These are phyloP conservation scores for Paramecium caudatum DNA, from an alignment of 73 alveolate genomes.

Conservation along the genomic window DNA sequence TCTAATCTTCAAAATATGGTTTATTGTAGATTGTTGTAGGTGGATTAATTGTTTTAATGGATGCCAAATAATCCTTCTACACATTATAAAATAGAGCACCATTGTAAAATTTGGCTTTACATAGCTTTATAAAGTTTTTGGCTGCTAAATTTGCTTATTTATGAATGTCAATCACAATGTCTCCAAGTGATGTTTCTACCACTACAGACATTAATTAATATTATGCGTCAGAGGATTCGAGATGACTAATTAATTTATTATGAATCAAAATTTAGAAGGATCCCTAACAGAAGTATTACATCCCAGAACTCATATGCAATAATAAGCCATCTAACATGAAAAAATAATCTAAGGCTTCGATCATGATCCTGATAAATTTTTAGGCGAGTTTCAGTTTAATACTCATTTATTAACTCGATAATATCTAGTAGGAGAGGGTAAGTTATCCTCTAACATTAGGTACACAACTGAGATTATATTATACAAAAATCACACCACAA, in stretches of 20 bases:
- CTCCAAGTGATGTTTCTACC: conserved; percentile 98
- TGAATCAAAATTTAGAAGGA: conserved; percentile 29
- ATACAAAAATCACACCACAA: conserved; percentile 69
- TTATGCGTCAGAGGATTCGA: conserved; percentile 33
- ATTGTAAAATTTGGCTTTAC: conserved; percentile 98
- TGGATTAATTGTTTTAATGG: conserved; percentile 45
- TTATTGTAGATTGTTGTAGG: conserved; percentile 71
- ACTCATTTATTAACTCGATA: conserved; percentile 49
- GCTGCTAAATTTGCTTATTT: conserved; percentile 94
- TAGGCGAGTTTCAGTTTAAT: conserved; percentile 71
- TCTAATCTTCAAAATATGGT: conserved; percentile 93
- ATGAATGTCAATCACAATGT: conserved; percentile 93
- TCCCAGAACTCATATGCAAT: conserved; percentile 16
- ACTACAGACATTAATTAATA: conserved; percentile 92
- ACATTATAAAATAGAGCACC: conserved; percentile 91
- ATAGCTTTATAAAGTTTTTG: conserved; percentile 94
- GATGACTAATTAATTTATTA: conserved; percentile 23
- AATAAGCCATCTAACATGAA: conserved; percentile 14
- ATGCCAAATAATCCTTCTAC: conserved; percentile 81
- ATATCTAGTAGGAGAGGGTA: conserved; percentile 69
- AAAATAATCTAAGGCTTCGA: conserved; percentile 22
- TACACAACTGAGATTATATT: conserved; percentile 68
- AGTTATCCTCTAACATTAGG: not conserved
- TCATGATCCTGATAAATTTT: conserved; percentile 71
- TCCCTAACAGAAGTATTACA: not conserved